phyloP scores from a whole-genome alignment of 495 filamentous ascomycete species.

The Pseudoneurospora amorphoporcata region DNA sequence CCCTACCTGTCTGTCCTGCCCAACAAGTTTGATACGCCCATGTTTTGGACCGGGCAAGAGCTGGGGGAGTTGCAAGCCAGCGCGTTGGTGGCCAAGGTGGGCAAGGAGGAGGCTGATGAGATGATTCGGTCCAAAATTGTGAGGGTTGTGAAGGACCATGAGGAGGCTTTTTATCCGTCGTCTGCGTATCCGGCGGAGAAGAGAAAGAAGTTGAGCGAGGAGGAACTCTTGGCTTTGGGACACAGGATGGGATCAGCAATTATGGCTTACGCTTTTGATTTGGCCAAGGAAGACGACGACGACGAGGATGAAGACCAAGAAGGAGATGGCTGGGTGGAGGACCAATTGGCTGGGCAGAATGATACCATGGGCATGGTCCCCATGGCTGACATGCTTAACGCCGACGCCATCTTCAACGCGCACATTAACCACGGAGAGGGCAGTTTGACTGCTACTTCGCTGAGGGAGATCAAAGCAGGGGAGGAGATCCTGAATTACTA shows the following conservation, averaged over 20 bases:
- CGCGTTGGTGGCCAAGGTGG: slow-evolving; percentile 67
- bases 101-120: slow-evolving; percentile 58
- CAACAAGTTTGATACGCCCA: slow-evolving; percentile 68
- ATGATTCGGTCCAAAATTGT: slow-evolving; percentile 54
- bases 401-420: slow-evolving; percentile 74
- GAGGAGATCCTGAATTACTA: slow-evolving; percentile 89
- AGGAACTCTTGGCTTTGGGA: slow-evolving; percentile 47
- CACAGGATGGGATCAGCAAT: slow-evolving; percentile 79
- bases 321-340: slow-evolving; percentile 54
- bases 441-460: slow-evolving; percentile 53
- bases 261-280: slow-evolving; percentile 92
- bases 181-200: slow-evolving; percentile 17
- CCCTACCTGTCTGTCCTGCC: slow-evolving; percentile 79
- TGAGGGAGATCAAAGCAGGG: slow-evolving; percentile 54
- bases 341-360: slow-evolving; percentile 45
- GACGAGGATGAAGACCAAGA: slow-evolving; percentile 43
- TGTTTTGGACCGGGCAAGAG: slow-evolving; percentile 77
- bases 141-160: slow-evolving; percentile 40
- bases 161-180: slow-evolving; percentile 37
- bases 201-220: slow-evolving; percentile 25
- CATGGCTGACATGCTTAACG: slow-evolving; percentile 86
- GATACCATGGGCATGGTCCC: slow-evolving; percentile 77
- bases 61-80: slow-evolving; percentile 67
- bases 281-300: slow-evolving; percentile 44
- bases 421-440: slow-evolving; percentile 62